Evolutionary conservation across 140 eudicot genomes (phyloP).

Genomic region (Ambrosia hybrid): DNA sequence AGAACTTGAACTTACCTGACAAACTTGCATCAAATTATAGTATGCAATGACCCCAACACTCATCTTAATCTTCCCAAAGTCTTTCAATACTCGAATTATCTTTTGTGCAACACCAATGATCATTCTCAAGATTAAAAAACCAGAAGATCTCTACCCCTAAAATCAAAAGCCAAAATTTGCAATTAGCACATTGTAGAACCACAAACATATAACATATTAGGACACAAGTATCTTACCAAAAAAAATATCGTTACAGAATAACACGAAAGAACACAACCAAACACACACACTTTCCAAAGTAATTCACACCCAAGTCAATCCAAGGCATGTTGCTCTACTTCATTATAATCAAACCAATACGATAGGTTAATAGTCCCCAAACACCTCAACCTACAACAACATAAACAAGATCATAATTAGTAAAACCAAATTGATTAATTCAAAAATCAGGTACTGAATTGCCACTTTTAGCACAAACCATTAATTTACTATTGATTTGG

Average conservation of each 20-base stretch:
- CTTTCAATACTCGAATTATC: conserved; percentile 50
- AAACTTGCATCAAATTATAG: conserved; percentile 73
- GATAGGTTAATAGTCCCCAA: conserved; percentile 3
- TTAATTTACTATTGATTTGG: no score
- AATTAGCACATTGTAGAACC: conserved; percentile 15
- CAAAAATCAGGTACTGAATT: no score
- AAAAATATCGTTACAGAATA: conserved; percentile 44
- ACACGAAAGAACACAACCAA: conserved; percentile 62
- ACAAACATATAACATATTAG: neutral
- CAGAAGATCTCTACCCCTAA: neutral
- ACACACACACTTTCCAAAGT: conserved; percentile 47
- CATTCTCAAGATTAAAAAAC: conserved; percentile 45
- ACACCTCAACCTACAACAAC: conserved; percentile 30
- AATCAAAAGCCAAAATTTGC: neutral
- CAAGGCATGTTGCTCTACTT: conserved; percentile 57
- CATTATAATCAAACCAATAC: conserved; percentile 2
- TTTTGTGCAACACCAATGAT: conserved; percentile 51
- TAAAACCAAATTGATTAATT: no score
- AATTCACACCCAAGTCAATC: conserved; percentile 39
- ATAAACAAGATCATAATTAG: conserved; percentile 14
- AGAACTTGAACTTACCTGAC: conserved; percentile 48
- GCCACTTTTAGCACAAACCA: no score
- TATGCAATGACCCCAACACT: conserved; percentile 63
- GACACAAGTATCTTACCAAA: conserved; percentile 19
- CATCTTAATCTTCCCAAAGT: conserved; percentile 53